Evolutionary conservation across 2,329 filamentous ascomycete species (phyloP).

Genomic region (Aspergillus amoenus): DNA sequence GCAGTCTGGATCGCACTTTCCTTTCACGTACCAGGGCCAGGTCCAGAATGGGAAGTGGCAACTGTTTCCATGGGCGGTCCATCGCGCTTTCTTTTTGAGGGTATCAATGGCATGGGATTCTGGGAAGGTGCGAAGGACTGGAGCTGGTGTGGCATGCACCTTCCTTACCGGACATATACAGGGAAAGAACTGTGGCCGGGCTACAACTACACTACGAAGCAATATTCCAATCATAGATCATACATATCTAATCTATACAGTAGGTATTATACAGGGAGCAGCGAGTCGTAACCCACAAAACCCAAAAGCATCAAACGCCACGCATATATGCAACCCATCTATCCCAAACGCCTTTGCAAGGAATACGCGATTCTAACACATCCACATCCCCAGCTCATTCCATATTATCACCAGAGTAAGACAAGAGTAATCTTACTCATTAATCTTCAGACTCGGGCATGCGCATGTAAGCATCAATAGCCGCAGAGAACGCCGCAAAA

Average conservation of each 20-base stretch:
- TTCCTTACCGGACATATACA: not conserved
- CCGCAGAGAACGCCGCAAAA: conserved; percentile 88
- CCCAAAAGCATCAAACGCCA: conserved; percentile 3
- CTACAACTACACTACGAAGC: not conserved
- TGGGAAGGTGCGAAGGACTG: not conserved
- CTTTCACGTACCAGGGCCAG: no score
- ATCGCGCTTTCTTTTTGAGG: no score
- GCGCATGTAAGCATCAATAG: conserved; percentile 89
- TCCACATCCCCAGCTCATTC: not conserved
- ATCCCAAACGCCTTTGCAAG: conserved; percentile 6
- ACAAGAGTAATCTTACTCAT: not conserved
- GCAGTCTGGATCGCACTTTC: not conserved
- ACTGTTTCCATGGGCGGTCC: not conserved
- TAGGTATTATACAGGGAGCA: conserved; percentile 11
- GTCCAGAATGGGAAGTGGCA: not conserved
- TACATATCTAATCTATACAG: not conserved
- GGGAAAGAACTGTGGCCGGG: no score
- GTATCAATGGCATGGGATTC: not conserved
- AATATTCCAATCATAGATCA: not conserved
- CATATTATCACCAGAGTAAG: no score
- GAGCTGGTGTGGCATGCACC: not conserved
- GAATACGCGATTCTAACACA: not conserved
- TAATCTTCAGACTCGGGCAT: conserved; percentile 54
- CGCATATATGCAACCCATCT: conserved; percentile 12
- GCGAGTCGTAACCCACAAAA: conserved; percentile 10